Evolutionary conservation across 1,139 yeast species (phyloP), one percentile per base, ranked within the genome.

Genomic region (Keqinozyma sinolaborantium): DNA sequence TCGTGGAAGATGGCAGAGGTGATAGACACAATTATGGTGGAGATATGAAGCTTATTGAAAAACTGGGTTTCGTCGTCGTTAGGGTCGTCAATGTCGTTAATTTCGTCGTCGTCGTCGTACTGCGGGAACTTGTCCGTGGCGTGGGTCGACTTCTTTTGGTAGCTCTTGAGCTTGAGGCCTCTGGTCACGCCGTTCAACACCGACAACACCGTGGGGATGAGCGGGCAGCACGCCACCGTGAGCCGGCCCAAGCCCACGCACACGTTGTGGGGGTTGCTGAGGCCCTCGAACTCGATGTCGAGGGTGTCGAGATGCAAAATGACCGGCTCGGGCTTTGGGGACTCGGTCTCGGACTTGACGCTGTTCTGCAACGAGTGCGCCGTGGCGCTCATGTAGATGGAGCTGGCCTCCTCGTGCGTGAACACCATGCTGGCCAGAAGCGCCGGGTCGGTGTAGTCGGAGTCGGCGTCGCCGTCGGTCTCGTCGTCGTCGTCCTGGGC

Each of bases 311-410:
- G 48, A 38, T 53, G 48, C 3, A 66, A 26, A 4, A 60, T 32
- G 2, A 42, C 53, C 32, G 31, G 49, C 27, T 24, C 45, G 18
- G 23, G 33, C 11, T 25, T 33, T 10, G 24, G 16, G 8, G 32
- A 15, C 4, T 31, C 28, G 30, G 19, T 31, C 3, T 30, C 28
- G 3, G 25, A 18, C 23, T 41, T 40, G 13, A 31, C 39, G n/a
- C 44, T 43, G 37, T 41, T 51, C 37, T 35, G 55, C 42, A 64
- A 59, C 3, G 68, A 46, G 36, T 59, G 63, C 0, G 82, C 78
- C 2, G 79, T 64, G 1, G 96, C 95, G 56, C 95, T 85, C 90
- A 85, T 78, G 50, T 85, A 87, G 20, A 87, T 71, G 2, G 94
- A 80, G 29, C 78, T 73, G 2, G 84, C 83, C 40, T 82, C 83